Evolutionary conservation across 108 stramenopile genomes (phyloP).

Genomic region (Nitzschia sp.): DNA sequence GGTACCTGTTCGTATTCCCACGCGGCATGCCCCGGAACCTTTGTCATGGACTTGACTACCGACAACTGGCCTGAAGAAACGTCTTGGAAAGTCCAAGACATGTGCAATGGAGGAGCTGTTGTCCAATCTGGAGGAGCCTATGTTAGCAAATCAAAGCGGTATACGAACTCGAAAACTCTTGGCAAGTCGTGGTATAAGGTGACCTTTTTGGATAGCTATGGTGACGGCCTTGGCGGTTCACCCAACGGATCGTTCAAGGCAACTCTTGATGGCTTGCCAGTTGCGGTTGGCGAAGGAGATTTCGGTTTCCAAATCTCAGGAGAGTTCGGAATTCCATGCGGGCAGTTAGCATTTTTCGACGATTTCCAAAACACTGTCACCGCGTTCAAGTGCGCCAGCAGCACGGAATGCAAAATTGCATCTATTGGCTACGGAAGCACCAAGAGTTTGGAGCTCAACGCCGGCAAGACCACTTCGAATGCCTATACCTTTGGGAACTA

Average conservation of each 20-base stretch:
- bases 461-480: too few species aligned
- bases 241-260: not conserved
- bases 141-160: not conserved
- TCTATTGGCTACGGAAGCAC: not conserved
- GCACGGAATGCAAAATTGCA: not conserved
- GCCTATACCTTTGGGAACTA: too few species aligned
- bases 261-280: not conserved
- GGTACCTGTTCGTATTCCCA: not conserved
- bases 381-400: too few species aligned
- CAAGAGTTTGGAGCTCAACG: too few species aligned
- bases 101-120: not conserved
- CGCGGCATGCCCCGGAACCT: not conserved
- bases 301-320: not conserved
- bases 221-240: conserved; percentile 6
- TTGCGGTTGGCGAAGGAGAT: not conserved
- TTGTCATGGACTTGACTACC: not conserved
- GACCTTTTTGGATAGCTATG: not conserved
- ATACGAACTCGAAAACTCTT: not conserved
- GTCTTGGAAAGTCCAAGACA: not conserved
- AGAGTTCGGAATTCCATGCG: not conserved
- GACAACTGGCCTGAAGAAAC: not conserved
- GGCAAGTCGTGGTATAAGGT: not conserved
- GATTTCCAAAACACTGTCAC: too few species aligned
- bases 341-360: too few species aligned
- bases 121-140: not conserved